Conservation (phyloP, 192 early-diverging fungal species). For the Mycoemilia scoparia region DNA sequence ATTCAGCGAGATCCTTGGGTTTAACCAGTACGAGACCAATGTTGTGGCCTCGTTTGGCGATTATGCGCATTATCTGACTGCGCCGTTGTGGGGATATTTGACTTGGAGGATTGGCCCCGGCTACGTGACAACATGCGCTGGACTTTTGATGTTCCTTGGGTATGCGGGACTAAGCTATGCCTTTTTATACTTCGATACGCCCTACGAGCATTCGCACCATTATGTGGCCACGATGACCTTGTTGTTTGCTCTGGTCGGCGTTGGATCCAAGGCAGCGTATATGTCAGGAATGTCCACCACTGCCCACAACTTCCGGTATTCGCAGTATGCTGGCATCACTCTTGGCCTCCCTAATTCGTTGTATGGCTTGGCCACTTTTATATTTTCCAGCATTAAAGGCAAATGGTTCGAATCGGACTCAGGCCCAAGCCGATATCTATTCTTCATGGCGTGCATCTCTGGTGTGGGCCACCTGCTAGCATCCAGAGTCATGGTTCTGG, state of each 20-base stretch:
- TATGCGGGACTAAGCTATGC: constrained; percentile 21
- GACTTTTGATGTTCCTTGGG: constrained; percentile 15
- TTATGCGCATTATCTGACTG: constrained; percentile 45
- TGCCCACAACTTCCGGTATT: constrained; percentile 34
- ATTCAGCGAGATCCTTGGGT: constrained; percentile 29
- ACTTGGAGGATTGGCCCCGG: constrained; percentile 23
- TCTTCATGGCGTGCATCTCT: constrained; percentile 31
- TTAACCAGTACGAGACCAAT: constrained; percentile 41
- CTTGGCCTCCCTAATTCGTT: constrained; percentile 36
- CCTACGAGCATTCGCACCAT: constrained; percentile 4
- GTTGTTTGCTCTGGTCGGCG: constrained; percentile 34
- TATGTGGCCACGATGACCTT: constrained; percentile 26
- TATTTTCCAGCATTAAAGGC: constrained; percentile 38
- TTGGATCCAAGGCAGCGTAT: constrained; percentile 39
- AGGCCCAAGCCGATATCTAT: constrained; percentile 28
- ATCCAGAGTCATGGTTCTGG: constrained; percentile 9
- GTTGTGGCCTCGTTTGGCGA: constrained; percentile 41
- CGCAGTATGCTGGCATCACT: constrained; percentile 31
- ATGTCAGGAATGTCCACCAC: constrained; percentile 42
- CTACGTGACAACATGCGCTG: constrained; percentile 12
- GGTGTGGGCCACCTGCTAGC: constrained; percentile 28
- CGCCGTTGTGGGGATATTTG: constrained; percentile 35
- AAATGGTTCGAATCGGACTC: constrained; percentile 26
- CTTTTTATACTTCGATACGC: constrained; percentile 5
- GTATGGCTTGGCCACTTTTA: constrained; percentile 41